Evolutionary conservation across 805 yeast species (phyloP).

Genomic region (Ogataea salicorniae): DNA sequence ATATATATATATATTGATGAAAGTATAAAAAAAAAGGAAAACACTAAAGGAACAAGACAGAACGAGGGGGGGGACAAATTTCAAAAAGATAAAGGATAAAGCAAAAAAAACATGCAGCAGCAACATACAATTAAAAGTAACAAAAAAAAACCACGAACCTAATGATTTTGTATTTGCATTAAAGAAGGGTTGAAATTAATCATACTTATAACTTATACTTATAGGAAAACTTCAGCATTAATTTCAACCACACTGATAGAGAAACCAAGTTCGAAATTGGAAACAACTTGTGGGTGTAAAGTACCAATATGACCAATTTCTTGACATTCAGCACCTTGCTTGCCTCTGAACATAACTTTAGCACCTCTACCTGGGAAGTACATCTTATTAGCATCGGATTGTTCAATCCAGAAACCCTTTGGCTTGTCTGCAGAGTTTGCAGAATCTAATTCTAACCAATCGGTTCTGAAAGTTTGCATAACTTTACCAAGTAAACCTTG

Average conservation of each 20-base stretch:
- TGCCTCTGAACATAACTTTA: slow-evolving; percentile 65
- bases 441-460: slow-evolving; percentile 55
- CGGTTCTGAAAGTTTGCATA: slow-evolving; percentile 92
- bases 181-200: neutral
- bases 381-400: slow-evolving; percentile 59
- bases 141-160: no score
- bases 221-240: slow-evolving; percentile 82
- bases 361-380: slow-evolving; percentile 99
- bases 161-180: no score
- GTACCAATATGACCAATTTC: slow-evolving; percentile 87
- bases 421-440: slow-evolving; percentile 41
- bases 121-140: no score
- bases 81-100: no score
- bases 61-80: no score
- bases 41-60: no score
- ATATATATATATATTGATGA: no score
- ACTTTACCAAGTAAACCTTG: slow-evolving; percentile 94
- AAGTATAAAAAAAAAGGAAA: no score
- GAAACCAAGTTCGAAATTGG: slow-evolving; percentile 81
- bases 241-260: slow-evolving; percentile 91
- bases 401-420: slow-evolving; percentile 86
- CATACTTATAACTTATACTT: slow-evolving; percentile 9
- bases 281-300: slow-evolving; percentile 90
- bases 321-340: slow-evolving; percentile 49
- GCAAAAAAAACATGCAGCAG: no score